Evolutionary conservation across 371 early-diverging fungal species (phyloP), one percentile per base, ranked within the genome.

Genomic region (Mortierella sp.): DNA sequence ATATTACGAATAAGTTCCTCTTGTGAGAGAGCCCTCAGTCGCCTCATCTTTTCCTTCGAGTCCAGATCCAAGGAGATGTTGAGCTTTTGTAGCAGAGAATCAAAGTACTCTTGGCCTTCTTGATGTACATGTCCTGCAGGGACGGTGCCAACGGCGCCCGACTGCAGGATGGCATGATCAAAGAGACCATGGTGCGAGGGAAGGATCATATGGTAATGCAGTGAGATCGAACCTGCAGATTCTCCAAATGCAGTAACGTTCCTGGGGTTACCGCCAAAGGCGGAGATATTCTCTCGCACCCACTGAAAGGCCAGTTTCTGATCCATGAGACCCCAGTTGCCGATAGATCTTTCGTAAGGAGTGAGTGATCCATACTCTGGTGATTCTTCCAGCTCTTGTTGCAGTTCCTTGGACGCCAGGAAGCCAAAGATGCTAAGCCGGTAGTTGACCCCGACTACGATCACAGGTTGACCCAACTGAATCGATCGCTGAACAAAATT

Each of bases 261-360:
- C 21, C 37, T 43, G 2, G 82, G 56, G 50, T 86, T 83, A n/a
- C 85, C 86, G 11, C 85, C 86, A 60, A 87, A 86, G 19, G 61
- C 60, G 31, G 30, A 51, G 47, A 87, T 84, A 52, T 86, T 72
- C 23, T 80, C 55, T 26, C 60, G 49, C 11, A 84, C 72, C 87
- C 87, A 87, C 42, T 70, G 46, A 14, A 84, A 34, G 6, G 83
- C 85, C 17, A 67, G 32, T 30, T 52, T 53, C 61, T 85, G 83
- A 55, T 86, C 85, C 28, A 68, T 51, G 11, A 84, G 54, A 17
- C 83, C 85, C 52, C 59, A 66, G 60, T 85, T 83, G 15, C 79
- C 79, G 30, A 44, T 14, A 43, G 58, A 46, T 44, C 62, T 11
- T 24, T 49, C 42, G 24, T 42, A 42, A 6, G 42, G 2, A 21